Conservation (phyloP, 225 moss, liverwort and hornwort species). For the Lunularia cruciata region DNA sequence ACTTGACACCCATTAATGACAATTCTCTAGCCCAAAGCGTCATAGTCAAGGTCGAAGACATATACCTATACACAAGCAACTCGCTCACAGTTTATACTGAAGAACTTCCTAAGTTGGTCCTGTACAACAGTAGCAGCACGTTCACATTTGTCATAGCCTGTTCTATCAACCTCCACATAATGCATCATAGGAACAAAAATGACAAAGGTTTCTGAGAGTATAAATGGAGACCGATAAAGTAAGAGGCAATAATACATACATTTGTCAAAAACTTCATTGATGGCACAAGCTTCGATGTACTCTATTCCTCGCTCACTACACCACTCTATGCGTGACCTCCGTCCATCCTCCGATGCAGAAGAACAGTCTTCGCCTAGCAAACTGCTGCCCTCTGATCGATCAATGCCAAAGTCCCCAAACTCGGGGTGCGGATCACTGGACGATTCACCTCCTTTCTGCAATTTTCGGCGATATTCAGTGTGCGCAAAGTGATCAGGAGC, state of each 20-base stretch:
- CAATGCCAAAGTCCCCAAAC: slow-evolving; percentile 85
- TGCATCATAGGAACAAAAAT: not conserved
- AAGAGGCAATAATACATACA: slow-evolving; percentile 45
- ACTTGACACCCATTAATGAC: no score
- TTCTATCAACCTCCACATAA: no score
- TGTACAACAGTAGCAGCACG: no score
- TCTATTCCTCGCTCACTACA: slow-evolving; percentile 86
- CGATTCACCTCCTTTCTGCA: slow-evolving; percentile 88
- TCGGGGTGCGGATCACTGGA: slow-evolving; percentile 93
- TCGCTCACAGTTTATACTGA: no score
- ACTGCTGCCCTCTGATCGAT: slow-evolving; percentile 75
- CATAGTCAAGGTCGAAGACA: no score
- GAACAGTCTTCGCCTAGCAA: slow-evolving; percentile 54
- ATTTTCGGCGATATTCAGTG: slow-evolving; percentile 73
- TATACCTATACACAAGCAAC: no score
- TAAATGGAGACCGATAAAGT: not conserved
- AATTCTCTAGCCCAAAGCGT: no score
- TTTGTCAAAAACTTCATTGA: slow-evolving; percentile 87
- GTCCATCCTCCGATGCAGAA: slow-evolving; percentile 53
- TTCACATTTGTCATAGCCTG: no score
- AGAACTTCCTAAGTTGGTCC: no score
- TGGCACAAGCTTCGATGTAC: slow-evolving; percentile 89
- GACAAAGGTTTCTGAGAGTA: not conserved
- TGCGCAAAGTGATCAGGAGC: slow-evolving; percentile 89
- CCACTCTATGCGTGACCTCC: slow-evolving; percentile 79